Conservation (phyloP, 1,284 basidiomycete genomes). For the Tetrapyrgos nigripes region DNA sequence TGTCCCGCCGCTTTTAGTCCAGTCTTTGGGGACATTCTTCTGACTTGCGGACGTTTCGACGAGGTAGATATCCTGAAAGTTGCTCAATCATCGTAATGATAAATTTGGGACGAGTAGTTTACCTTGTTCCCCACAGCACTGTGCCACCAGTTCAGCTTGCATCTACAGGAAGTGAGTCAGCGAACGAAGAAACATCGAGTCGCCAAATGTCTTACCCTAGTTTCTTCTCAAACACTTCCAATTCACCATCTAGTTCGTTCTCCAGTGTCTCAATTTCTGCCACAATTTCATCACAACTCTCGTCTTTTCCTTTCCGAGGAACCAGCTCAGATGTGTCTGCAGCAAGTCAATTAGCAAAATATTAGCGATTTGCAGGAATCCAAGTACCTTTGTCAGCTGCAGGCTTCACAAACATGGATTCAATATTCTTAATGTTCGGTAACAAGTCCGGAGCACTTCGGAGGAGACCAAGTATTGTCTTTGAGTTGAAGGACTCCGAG, state of each 20-base stretch:
- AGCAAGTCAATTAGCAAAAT: slow-evolving; percentile 16
- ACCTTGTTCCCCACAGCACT: slow-evolving; percentile 85
- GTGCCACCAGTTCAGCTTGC: slow-evolving; percentile 81
- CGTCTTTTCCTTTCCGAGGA: slow-evolving; percentile 84
- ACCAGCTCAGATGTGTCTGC: slow-evolving; percentile 72
- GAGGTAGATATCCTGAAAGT: slow-evolving; percentile 82
- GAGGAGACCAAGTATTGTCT: slow-evolving; percentile 76
- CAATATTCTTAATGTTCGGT: slow-evolving; percentile 74
- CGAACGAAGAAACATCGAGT: neutral
- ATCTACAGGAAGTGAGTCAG: slow-evolving; percentile 37
- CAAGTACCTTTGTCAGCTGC: slow-evolving; percentile 62
- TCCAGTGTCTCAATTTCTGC: slow-evolving; percentile 75
- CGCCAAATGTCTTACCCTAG: slow-evolving; percentile 50
- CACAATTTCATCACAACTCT: slow-evolving; percentile 80
- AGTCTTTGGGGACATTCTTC: slow-evolving; percentile 78
- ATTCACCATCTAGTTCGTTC: slow-evolving; percentile 67
- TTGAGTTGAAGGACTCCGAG: slow-evolving; percentile 78
- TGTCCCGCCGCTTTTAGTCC: slow-evolving; percentile 85
- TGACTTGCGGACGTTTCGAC: slow-evolving; percentile 71
- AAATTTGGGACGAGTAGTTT: neutral
- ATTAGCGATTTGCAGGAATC: neutral
- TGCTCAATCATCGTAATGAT: neutral
- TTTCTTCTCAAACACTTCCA: slow-evolving; percentile 67
- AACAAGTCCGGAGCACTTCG: slow-evolving; percentile 83
- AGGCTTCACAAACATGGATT: slow-evolving; percentile 71